Conservation (phyloP, 306 rosid genomes). For the Datisca glomerata region DNA sequence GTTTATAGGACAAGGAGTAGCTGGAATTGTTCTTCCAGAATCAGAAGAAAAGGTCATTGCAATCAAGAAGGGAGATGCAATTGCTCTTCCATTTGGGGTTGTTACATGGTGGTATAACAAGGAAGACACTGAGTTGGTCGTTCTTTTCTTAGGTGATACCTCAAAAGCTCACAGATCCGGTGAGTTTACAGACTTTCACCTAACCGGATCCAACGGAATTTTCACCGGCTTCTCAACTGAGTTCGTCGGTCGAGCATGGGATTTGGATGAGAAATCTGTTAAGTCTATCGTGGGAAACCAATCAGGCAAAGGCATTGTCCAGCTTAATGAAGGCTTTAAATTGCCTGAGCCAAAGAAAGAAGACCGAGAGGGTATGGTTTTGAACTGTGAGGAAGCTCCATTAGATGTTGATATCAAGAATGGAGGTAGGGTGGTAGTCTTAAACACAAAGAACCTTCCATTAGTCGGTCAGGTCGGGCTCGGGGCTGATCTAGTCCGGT, state of each 20-base stretch:
- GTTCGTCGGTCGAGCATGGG: conserved; percentile 75
- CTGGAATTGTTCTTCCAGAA: conserved; percentile 59
- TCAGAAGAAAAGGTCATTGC: conserved; percentile 58
- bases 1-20: conserved; percentile 52
- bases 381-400: conserved; percentile 75
- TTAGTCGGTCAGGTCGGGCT: conserved; percentile 70
- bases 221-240: conserved; percentile 57
- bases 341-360: conserved; percentile 47
- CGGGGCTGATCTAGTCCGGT: conserved; percentile 70
- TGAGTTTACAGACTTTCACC: conserved; percentile 53
- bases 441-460: conserved; percentile 76
- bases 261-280: conserved; percentile 37
- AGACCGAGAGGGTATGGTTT: conserved; percentile 46
- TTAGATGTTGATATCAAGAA: conserved; percentile 54
- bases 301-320: conserved; percentile 46
- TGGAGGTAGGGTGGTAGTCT: conserved; percentile 67
- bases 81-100: conserved; percentile 78
- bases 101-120: conserved; percentile 76
- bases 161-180: conserved; percentile 64
- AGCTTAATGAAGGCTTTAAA: conserved; percentile 9
- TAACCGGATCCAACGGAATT: conserved; percentile 55
- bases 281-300: conserved; percentile 44
- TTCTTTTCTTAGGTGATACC: conserved; percentile 67
- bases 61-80: conserved; percentile 64
- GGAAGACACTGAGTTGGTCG: conserved; percentile 49